phyloP scores from a whole-genome alignment of 2,329 filamentous ascomycete species.

The Aspergillus sp. region DNA sequence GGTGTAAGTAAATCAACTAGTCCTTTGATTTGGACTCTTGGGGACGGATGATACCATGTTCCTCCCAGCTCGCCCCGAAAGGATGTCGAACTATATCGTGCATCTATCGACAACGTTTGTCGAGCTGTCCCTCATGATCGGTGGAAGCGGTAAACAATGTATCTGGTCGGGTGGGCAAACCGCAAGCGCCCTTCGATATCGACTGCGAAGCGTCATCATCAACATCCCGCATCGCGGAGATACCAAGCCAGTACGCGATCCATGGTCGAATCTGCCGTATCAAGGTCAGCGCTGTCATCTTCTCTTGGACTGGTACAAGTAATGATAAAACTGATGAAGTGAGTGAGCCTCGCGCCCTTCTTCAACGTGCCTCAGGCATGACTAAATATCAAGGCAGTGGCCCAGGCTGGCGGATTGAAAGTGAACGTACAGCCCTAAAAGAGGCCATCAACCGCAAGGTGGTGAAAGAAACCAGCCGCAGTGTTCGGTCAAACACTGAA shows the following conservation, averaged over 20 bases:
- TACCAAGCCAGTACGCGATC: neutral
- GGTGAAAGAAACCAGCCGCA: neutral
- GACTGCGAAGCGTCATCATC: neutral
- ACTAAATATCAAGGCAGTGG: neutral
- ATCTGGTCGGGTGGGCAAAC: neutral
- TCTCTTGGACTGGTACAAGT: neutral
- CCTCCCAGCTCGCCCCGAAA: neutral
- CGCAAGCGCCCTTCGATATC: neutral
- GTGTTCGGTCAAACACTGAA: neutral
- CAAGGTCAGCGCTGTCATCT: neutral
- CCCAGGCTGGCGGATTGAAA: neutral
- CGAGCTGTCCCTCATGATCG: neutral
- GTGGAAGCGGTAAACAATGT: neutral
- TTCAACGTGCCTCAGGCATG: neutral
- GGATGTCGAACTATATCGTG: neutral
- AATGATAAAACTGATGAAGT: neutral
- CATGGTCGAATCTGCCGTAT: neutral
- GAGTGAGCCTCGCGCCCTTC: neutral
- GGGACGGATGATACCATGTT: neutral
- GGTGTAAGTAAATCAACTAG: conserved; percentile 69
- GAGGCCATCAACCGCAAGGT: neutral
- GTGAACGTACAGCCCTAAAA: neutral
- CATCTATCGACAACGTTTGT: neutral
- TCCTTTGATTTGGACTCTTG: conserved; percentile 28
- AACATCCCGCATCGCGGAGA: neutral